These are phyloP conservation scores for Anastatica hierochuntica DNA, from an alignment of 345 rosid genomes.

Conservation along the genomic window DNA sequence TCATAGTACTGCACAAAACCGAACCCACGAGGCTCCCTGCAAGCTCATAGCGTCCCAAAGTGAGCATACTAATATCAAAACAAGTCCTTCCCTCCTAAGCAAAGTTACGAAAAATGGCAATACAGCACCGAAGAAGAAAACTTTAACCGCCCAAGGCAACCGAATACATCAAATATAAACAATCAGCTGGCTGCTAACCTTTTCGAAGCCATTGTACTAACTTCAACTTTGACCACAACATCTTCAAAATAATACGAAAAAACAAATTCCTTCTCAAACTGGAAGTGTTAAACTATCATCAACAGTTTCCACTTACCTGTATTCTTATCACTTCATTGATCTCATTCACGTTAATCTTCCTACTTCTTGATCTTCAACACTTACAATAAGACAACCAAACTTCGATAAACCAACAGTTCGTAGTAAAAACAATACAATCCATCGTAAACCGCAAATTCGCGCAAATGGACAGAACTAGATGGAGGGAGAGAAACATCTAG, in stretches of 20 bases:
- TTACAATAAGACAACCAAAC: constrained; percentile 66
- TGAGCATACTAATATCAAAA: constrained; percentile 15
- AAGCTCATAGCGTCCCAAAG: not conserved
- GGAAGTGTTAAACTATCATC: constrained; percentile 39
- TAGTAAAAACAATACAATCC: constrained; percentile 20
- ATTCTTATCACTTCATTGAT: constrained; percentile 47
- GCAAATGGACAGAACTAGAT: not conserved
- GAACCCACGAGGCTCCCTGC: constrained; percentile 87
- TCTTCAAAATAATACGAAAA: constrained; percentile 63
- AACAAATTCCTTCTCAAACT: too few species aligned
- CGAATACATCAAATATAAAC: constrained; percentile 23
- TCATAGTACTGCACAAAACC: constrained; percentile 83
- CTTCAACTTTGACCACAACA: constrained; percentile 38
- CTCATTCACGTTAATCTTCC: constrained; percentile 28
- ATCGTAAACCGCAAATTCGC: not conserved
- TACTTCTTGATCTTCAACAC: constrained; percentile 49
- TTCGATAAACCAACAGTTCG: constrained; percentile 36
- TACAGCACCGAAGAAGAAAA: not conserved
- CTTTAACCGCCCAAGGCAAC: not conserved
- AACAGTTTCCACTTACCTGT: constrained; percentile 34
- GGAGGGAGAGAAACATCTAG: not conserved
- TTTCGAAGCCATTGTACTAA: constrained; percentile 34
- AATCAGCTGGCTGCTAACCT: constrained; percentile 58
- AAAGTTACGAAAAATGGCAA: not conserved
- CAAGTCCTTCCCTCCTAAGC: not conserved